Conservation (phyloP, 1,139 yeast genomes). For the Hyphopichia khmerensis region DNA sequence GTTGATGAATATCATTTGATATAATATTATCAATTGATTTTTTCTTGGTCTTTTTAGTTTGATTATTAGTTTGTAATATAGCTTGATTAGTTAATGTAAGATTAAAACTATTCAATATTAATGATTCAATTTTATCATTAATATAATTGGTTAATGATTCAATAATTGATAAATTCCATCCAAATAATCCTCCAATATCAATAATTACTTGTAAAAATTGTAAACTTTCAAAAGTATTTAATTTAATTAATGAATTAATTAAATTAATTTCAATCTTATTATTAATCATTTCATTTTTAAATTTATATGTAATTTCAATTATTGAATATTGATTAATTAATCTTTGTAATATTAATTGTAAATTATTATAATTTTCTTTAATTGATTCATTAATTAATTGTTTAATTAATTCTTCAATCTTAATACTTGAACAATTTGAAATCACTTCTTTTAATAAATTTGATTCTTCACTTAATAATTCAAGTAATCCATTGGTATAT, state of each 20-base stretch:
- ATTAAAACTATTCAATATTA: conserved; percentile 52
- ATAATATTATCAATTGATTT: conserved; percentile 14
- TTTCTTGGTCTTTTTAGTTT: conserved; percentile 17
- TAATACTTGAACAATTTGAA: conserved; percentile 70
- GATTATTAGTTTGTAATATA: conserved; percentile 18
- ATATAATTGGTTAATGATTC: conserved; percentile 44
- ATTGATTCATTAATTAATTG: conserved; percentile 41
- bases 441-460: conserved; percentile 78
- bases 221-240: conserved; percentile 49
- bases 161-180: conserved; percentile 55
- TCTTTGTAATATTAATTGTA: conserved; percentile 67
- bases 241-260: conserved; percentile 28
- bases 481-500: conserved; percentile 54
- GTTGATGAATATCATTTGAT: conserved; percentile 19
- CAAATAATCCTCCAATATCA: conserved; percentile 72
- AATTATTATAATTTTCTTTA: conserved; percentile 52
- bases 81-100: conserved; percentile 58
- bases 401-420: conserved; percentile 58
- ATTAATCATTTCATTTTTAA: conserved; percentile 17
- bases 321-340: conserved; percentile 58
- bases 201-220: conserved; percentile 59
- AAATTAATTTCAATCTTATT: conserved; percentile 15
- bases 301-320: conserved; percentile 42
- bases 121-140: conserved; percentile 47
- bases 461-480: conserved; percentile 46